Conservation (phyloP, 805 yeast species). For the Yamadazyma paraphyllophila region DNA sequence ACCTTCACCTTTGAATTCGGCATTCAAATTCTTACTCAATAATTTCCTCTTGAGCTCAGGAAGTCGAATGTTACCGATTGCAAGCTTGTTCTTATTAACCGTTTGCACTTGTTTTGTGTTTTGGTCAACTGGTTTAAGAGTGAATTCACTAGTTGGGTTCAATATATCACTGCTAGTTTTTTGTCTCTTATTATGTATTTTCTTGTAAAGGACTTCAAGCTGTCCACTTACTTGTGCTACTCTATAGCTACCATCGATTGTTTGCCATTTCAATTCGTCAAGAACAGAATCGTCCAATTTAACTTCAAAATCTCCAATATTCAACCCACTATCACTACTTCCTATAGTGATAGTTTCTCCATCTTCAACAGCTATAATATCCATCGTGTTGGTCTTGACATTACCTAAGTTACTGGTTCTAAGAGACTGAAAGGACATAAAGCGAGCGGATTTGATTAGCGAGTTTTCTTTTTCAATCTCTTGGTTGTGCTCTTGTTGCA, state of each 20-base stretch:
- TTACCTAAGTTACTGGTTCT: slow-evolving; percentile 16
- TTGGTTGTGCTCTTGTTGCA: slow-evolving; percentile 30
- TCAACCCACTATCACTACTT: slow-evolving; percentile 40
- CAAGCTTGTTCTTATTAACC: slow-evolving; percentile 39
- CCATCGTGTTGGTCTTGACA: slow-evolving; percentile 23
- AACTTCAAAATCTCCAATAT: slow-evolving; percentile 51
- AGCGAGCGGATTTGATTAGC: slow-evolving; percentile 21
- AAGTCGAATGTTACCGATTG: slow-evolving; percentile 85
- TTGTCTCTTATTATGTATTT: slow-evolving; percentile 14
- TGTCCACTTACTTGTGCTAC: slow-evolving; percentile 82
- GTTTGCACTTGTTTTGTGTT: slow-evolving; percentile 1
- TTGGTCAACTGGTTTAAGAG: slow-evolving; percentile 24
- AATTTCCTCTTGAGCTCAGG: slow-evolving; percentile 74
- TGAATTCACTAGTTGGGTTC: slow-evolving; percentile 30
- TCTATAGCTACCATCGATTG: slow-evolving; percentile 72
- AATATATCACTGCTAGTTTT: slow-evolving; percentile 24
- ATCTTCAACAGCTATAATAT: slow-evolving; percentile 26
- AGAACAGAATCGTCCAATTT: slow-evolving; percentile 64
- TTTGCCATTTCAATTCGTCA: slow-evolving; percentile 75
- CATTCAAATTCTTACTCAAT: slow-evolving; percentile 56
- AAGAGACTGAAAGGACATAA: slow-evolving; percentile 29
- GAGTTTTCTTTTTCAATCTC: slow-evolving; percentile 19
- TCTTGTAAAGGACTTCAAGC: slow-evolving; percentile 36
- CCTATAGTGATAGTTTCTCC: slow-evolving; percentile 49
- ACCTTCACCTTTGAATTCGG: slow-evolving; percentile 93